Conservation (phyloP, 2,329 filamentous ascomycete species). For the Knufia petricola region DNA sequence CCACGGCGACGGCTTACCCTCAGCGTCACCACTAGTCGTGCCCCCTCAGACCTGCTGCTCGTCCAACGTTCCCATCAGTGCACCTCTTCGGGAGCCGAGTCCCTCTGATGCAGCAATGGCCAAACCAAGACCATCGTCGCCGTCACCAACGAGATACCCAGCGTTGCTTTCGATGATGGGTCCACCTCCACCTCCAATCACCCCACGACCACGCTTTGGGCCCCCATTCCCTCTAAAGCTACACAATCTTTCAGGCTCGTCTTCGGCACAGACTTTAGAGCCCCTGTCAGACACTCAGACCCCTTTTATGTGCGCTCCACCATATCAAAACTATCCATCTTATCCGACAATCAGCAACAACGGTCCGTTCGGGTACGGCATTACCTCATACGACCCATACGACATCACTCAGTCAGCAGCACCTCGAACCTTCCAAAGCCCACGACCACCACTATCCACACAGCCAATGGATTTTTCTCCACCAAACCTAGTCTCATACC, state of each 20-base stretch:
- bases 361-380: conserved; percentile 1
- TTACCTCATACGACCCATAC: background rate
- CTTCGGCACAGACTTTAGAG: background rate
- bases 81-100: conserved; percentile 23
- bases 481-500: background rate
- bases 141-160: background rate
- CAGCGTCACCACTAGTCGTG: background rate
- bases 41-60: no score
- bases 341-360: background rate
- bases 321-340: background rate
- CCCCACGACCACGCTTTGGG: no score
- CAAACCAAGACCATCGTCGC: conserved; percentile 18
- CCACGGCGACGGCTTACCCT: background rate
- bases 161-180: background rate
- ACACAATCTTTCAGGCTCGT: background rate
- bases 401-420: background rate
- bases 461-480: no score
- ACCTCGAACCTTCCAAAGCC: background rate
- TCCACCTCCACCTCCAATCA: background rate
- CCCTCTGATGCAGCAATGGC: conserved; percentile 33
- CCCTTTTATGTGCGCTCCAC: background rate
- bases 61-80: no score
- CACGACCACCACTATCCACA: no score
- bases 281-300: background rate
- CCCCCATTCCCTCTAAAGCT: no score